A percentile compares a stretch with the other conserved stretches of the same genome.
These are phyloP conservation scores for Pseudogymnoascus destructans DNA, from an alignment of 2,329 filamentous ascomycete genomes.

Conservation along the genomic window DNA sequence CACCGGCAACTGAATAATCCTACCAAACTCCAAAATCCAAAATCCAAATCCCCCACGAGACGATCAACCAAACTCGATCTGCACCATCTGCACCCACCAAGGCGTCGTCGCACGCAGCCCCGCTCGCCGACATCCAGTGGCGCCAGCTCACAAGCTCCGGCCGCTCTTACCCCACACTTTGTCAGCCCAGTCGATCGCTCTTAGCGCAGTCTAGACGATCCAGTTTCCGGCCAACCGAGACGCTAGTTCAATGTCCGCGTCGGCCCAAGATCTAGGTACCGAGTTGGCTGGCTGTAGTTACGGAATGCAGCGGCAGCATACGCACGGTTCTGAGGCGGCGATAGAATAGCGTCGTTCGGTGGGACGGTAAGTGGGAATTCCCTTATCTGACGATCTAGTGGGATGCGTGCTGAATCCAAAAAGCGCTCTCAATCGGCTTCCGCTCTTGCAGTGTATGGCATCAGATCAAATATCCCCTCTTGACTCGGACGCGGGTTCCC, in stretches of 20 bases:
- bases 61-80: background rate
- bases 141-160: background rate
- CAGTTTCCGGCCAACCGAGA: background rate
- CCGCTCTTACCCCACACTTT: constrained; percentile 7
- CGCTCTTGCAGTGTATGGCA: background rate
- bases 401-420: background rate
- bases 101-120: background rate
- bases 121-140: background rate
- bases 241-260: background rate
- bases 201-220: background rate
- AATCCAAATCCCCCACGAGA: background rate
- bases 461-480: background rate
- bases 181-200: background rate
- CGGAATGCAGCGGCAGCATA: background rate
- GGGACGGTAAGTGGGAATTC: background rate
- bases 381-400: background rate
- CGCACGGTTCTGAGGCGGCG: background rate
- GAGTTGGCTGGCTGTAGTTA: background rate
- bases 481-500: background rate
- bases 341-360: background rate
- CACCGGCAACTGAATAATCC: background rate
- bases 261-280: background rate
- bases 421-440: background rate
- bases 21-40: background rate
- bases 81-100: background rate